A percentile compares a stretch with the other conserved stretches of the same genome.
These are phyloP conservation scores for Termitomyces titanicus DNA, from an alignment of 768 basidiomycete genomes.

Conservation along the genomic window DNA sequence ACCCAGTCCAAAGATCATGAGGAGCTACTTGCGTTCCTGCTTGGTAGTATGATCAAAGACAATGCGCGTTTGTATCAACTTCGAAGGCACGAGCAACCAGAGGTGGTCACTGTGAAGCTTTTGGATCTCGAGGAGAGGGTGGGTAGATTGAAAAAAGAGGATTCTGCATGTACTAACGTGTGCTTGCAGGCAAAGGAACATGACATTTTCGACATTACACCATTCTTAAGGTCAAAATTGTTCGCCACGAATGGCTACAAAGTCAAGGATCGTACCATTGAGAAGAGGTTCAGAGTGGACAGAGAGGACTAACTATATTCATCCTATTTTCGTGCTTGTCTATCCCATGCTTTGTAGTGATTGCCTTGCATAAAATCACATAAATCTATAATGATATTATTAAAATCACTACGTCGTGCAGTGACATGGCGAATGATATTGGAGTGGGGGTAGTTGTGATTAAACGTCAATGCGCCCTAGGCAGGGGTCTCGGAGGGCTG, in stretches of 20 bases:
- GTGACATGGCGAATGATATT: not conserved
- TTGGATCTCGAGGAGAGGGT: constrained; percentile 87
- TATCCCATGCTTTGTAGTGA: not conserved
- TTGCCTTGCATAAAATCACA: no score
- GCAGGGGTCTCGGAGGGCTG: not conserved
- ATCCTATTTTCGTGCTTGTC: constrained; percentile 18
- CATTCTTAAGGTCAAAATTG: constrained; percentile 82
- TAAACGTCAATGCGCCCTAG: not conserved
- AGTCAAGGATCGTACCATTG: constrained; percentile 59
- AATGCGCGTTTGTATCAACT: constrained; percentile 82
- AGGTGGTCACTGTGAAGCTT: constrained; percentile 69
- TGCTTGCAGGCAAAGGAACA: constrained; percentile 82
- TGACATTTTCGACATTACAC: constrained; percentile 87
- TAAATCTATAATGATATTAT: constrained; percentile 14
- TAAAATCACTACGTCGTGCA: not conserved
- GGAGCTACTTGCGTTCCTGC: constrained; percentile 89
- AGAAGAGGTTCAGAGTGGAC: constrained; percentile 66
- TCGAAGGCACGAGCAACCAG: constrained; percentile 74
- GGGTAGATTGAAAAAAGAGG: constrained; percentile 21
- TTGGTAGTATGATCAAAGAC: constrained; percentile 92
- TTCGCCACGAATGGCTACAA: constrained; percentile 90
- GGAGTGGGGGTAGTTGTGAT: constrained; percentile 9
- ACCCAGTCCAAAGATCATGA: constrained; percentile 95
- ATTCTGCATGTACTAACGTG: not conserved
- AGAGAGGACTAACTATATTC: constrained; percentile 31